Evolutionary conservation across 352 stramenopile species (phyloP).

Genomic region (Globisporangium spiculum): DNA sequence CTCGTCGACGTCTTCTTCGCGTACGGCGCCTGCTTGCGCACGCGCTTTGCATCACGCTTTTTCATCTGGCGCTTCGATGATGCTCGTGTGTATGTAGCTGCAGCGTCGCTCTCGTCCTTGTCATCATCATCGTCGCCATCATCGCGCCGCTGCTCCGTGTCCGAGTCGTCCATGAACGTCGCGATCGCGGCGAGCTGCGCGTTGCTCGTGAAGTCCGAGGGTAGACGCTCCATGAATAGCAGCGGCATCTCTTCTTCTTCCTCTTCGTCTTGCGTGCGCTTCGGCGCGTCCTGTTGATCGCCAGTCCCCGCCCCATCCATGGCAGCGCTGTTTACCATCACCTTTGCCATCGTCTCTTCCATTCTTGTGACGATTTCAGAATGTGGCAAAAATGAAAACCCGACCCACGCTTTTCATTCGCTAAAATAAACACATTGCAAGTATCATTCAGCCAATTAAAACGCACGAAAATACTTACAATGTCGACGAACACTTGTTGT

Average conservation of each 20-base stretch:
- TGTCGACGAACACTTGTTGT: too few relatives aligned
- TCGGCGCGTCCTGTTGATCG: not conserved
- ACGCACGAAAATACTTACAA: not conserved
- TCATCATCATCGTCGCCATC: constrained; percentile 10
- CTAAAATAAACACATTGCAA: not conserved
- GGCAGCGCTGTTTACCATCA: not conserved
- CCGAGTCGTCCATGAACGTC: constrained; percentile 68
- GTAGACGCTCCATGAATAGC: constrained; percentile 71
- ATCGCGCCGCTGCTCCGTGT: constrained; percentile 26
- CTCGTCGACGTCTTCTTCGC: constrained; percentile 7
- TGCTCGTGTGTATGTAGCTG: not conserved
- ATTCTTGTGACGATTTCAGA: not conserved
- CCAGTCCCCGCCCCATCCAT: not conserved
- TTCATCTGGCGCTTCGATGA: not conserved
- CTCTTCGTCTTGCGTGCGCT: not conserved
- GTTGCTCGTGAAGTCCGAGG: constrained; percentile 60
- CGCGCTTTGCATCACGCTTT: not conserved
- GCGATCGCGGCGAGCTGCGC: constrained; percentile 70
- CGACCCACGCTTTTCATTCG: not conserved
- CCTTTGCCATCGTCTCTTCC: not conserved
- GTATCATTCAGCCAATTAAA: constrained; percentile 1
- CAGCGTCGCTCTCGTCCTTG: not conserved
- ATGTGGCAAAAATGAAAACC: not conserved
- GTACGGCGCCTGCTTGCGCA: constrained; percentile 28
- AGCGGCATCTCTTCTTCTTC: constrained; percentile 58